Percentiles rank a stretch among this genome's conserved stretches.
Evolutionary conservation across 1,139 yeast genomes (phyloP).

Genomic region (Diutina scorzettiae): DNA sequence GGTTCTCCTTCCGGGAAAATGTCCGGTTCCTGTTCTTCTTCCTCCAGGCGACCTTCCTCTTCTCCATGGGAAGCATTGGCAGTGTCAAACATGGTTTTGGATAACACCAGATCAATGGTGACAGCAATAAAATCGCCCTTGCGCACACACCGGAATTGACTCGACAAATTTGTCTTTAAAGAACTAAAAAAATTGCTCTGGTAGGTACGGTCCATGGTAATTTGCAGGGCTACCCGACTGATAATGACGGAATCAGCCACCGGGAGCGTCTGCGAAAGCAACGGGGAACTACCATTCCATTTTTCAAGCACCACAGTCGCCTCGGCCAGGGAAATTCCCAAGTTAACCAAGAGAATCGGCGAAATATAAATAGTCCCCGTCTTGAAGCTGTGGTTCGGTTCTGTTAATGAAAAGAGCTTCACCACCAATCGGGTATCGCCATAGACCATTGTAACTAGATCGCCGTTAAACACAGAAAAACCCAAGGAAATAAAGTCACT

Average conservation of each 20-base stretch:
- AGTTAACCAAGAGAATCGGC: slow-evolving; percentile 49
- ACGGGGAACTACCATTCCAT: slow-evolving; percentile 7
- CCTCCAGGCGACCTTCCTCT: slow-evolving; percentile 14
- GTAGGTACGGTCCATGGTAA: slow-evolving; percentile 52
- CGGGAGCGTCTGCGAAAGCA: slow-evolving; percentile 12
- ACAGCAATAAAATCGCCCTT: slow-evolving; percentile 64
- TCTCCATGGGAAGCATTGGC: slow-evolving; percentile 4
- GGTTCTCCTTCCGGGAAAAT: slow-evolving; percentile 48
- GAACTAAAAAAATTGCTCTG: slow-evolving; percentile 58
- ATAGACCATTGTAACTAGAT: slow-evolving; percentile 34
- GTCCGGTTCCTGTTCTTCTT: slow-evolving; percentile 14
- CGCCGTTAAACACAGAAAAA: slow-evolving; percentile 55
- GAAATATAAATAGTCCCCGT: slow-evolving; percentile 39
- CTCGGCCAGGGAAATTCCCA: slow-evolving; percentile 20
- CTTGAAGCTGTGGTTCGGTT: slow-evolving; percentile 39
- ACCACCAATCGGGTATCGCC: slow-evolving; percentile 21
- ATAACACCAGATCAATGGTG: slow-evolving; percentile 59
- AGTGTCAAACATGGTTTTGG: slow-evolving; percentile 41
- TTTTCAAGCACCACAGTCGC: slow-evolving; percentile 21
- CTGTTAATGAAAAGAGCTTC: slow-evolving; percentile 47
- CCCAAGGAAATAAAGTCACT: slow-evolving; percentile 44
- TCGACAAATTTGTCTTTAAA: slow-evolving; percentile 51
- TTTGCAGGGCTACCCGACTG: slow-evolving; percentile 59
- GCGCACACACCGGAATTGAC: slow-evolving; percentile 43
- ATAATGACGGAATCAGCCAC: slow-evolving; percentile 34